Conservation (phyloP, 306 rosid genomes). For the Ammopiptanthus mongolicus region DNA sequence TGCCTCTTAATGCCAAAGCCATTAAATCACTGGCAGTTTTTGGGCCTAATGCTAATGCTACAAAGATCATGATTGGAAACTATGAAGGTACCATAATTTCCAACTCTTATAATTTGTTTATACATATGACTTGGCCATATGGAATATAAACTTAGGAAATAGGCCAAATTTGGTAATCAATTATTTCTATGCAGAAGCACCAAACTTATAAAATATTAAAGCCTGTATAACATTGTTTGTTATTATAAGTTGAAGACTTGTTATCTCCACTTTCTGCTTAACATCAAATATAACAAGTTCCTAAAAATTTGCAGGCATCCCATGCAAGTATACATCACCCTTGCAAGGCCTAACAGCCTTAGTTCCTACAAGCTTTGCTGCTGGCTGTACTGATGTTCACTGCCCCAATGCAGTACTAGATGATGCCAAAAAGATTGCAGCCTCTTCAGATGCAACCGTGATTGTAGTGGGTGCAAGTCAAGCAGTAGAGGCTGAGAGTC, state of each 20-base stretch:
- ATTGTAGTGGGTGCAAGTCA: constrained; percentile 69
- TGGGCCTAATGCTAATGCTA: constrained; percentile 93
- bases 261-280: background rate
- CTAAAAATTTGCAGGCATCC: constrained; percentile 51
- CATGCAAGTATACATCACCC: constrained; percentile 85
- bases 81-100: constrained; percentile 58
- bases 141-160: background rate
- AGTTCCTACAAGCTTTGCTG: constrained; percentile 53
- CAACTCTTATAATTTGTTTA: background rate
- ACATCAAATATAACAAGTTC: background rate
- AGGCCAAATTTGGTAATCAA: background rate
- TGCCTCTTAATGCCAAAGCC: constrained; percentile 67
- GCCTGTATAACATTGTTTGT: background rate
- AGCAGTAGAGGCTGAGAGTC: constrained; percentile 74
- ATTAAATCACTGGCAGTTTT: constrained; percentile 83
- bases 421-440: constrained; percentile 66
- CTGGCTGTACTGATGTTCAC: constrained; percentile 80
- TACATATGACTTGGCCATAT: background rate
- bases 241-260: background rate
- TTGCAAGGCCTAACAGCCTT: constrained; percentile 76
- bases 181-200: background rate
- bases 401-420: constrained; percentile 54
- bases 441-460: constrained; percentile 80
- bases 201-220: background rate
- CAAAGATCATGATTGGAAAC: constrained; percentile 85